phyloP scores from a whole-genome alignment of 768 basidiomycete species.

The Lactarius hengduanensis region DNA sequence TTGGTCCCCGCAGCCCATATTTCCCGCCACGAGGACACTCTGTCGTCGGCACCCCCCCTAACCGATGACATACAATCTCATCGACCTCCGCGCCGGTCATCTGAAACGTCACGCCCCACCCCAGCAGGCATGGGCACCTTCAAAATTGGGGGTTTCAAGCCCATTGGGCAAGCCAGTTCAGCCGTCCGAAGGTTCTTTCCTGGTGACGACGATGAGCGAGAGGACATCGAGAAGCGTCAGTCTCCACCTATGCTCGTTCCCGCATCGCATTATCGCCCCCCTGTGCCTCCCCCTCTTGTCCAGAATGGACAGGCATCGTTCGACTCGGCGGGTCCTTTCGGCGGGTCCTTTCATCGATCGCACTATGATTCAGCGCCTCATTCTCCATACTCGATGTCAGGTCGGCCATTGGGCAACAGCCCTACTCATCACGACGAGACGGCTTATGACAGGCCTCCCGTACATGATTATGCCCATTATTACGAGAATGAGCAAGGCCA shows the following conservation, averaged over 20 bases:
- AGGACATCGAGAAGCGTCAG: conserved; percentile 23
- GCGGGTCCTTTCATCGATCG: conserved; percentile 22
- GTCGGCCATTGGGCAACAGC: conserved; percentile 19
- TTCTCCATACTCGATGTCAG: conserved; percentile 19
- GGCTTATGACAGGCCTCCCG: conserved; percentile 7
- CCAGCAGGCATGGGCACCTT: conserved; percentile 16
- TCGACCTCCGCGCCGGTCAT: conserved; percentile 17
- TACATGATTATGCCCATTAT: conserved; percentile 18
- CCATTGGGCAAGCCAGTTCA: conserved; percentile 56
- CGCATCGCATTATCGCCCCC: conserved; percentile 23
- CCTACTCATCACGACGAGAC: conserved; percentile 21
- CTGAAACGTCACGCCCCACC: conserved; percentile 9
- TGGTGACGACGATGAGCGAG: conserved; percentile 66
- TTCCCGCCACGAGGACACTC: conserved; percentile 14
- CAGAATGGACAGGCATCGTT: conserved; percentile 21
- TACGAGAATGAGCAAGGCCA: conserved; percentile 24
- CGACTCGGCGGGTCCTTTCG: neutral
- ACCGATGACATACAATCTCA: conserved; percentile 15
- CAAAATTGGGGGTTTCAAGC: conserved; percentile 61
- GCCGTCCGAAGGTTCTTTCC: conserved; percentile 80
- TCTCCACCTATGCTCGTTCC: conserved; percentile 21
- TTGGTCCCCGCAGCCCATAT: conserved; percentile 13
- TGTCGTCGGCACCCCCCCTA: conserved; percentile 6
- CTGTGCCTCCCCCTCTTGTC: conserved; percentile 20
- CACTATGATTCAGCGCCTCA: conserved; percentile 23